Conservation (phyloP, 768 basidiomycete species). For the Trametes cinnabarina region DNA sequence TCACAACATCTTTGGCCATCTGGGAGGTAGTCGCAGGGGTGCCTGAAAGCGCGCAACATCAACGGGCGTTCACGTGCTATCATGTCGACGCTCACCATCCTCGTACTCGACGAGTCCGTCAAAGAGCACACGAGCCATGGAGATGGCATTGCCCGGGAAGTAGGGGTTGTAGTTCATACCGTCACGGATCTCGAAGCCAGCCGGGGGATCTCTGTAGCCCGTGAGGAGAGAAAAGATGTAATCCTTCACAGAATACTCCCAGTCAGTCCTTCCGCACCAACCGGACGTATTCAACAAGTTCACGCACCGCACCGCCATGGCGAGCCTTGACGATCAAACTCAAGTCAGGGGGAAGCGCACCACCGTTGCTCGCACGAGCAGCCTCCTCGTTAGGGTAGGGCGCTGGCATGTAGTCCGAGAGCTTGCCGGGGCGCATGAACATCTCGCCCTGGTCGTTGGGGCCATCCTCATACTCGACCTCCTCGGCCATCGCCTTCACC, state of each 20-base stretch:
- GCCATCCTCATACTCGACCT: slow-evolving; percentile 94
- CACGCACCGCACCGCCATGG: slow-evolving; percentile 89
- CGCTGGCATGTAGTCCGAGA: slow-evolving; percentile 92
- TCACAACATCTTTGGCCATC: slow-evolving; percentile 98
- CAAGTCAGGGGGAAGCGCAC: slow-evolving; percentile 95
- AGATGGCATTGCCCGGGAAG: slow-evolving; percentile 98
- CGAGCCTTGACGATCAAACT: slow-evolving; percentile 97
- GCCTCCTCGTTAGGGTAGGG: slow-evolving; percentile 99
- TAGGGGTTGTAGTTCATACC: slow-evolving; percentile 99
- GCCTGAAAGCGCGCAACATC: slow-evolving; percentile 42
- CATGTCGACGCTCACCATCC: slow-evolving; percentile 59
- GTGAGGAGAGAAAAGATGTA: slow-evolving; percentile 97
- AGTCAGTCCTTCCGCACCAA: background rate
- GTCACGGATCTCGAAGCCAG: slow-evolving; percentile 91
- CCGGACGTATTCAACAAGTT: background rate
- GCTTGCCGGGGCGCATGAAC: slow-evolving; percentile 98
- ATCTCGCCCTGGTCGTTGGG: slow-evolving; percentile 94
- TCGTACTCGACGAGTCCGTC: slow-evolving; percentile 97
- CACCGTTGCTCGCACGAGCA: slow-evolving; percentile 88
- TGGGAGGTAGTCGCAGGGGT: slow-evolving; percentile 97
- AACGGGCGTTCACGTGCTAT: background rate
- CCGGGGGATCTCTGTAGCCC: slow-evolving; percentile 94
- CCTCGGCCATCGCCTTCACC: slow-evolving; percentile 88
- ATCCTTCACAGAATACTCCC: slow-evolving; percentile 51
- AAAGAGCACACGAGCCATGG: slow-evolving; percentile 96